These are phyloP conservation scores for Mucor sp. DNA, from an alignment of 371 early-diverging fungal genomes.

Conservation along the genomic window DNA sequence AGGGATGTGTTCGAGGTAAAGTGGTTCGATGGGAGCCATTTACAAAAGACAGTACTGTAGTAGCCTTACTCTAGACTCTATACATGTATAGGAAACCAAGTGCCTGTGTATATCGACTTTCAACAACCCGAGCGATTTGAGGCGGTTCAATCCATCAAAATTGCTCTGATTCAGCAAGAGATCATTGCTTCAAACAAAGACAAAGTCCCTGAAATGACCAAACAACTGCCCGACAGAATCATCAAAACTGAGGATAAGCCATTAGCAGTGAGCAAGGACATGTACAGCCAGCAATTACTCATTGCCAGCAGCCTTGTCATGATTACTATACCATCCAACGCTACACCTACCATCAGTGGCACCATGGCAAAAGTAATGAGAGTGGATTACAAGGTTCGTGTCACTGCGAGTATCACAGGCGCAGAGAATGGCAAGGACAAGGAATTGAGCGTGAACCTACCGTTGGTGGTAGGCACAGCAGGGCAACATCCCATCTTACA, in stretches of 20 bases:
- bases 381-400: conserved; percentile 16
- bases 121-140: conserved; percentile 8
- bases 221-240: conserved; percentile 10
- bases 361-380: conserved; percentile 9
- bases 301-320: neutral
- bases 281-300: neutral
- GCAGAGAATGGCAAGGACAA: conserved; percentile 1
- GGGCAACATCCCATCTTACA: neutral
- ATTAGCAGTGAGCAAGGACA: neutral
- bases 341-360: conserved; percentile 8
- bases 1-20: conserved; percentile 7
- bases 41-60: no score
- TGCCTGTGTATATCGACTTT: conserved; percentile 1
- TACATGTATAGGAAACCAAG: neutral
- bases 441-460: conserved; percentile 7
- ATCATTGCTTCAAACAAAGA: conserved; percentile 10
- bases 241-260: neutral
- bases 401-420: neutral
- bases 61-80: neutral
- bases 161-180: conserved; percentile 8
- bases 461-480: conserved; percentile 9
- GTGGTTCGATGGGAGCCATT: neutral
- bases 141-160: neutral
- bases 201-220: conserved; percentile 14
- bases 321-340: conserved; percentile 5